Evolutionary conservation across 768 basidiomycete species (phyloP).

Genomic region (Trametes villosa): DNA sequence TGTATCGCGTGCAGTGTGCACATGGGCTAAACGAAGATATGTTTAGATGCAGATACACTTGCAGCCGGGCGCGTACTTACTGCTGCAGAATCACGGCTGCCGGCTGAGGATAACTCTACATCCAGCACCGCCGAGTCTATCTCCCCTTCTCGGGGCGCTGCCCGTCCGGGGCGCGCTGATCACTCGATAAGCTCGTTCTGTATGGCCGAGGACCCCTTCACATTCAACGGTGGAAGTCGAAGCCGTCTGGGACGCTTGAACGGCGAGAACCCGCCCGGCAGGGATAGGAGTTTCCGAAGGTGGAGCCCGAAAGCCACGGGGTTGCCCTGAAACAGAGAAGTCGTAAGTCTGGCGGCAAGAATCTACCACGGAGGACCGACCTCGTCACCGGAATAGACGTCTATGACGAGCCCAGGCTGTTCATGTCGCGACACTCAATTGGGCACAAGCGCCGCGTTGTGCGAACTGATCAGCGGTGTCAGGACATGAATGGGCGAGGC

Average conservation of each 20-base stretch:
- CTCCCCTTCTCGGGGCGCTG: background rate
- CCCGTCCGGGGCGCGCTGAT: background rate
- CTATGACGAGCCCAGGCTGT: too few relatives aligned
- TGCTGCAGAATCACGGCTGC: background rate
- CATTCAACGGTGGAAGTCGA: background rate
- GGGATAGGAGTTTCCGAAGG: background rate
- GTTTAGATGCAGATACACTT: too few relatives aligned
- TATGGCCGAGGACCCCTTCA: background rate
- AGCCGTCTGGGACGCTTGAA: too few relatives aligned
- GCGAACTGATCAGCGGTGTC: background rate
- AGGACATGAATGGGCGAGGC: background rate
- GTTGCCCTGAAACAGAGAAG: background rate
- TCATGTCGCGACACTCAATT: too few relatives aligned
- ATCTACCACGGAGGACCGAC: background rate
- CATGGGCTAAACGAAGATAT: too few relatives aligned
- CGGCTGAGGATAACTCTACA: background rate
- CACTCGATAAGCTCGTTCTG: background rate
- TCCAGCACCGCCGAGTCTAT: background rate
- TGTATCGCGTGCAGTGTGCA: too few relatives aligned
- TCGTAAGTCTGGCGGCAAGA: background rate
- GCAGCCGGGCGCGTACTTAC: too few relatives aligned
- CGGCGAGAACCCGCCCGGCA: background rate
- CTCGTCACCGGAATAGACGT: background rate
- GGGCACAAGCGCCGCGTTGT: background rate
- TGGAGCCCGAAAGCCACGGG: background rate